Percentiles rank a stretch among this genome's conserved stretches.
phyloP scores from a whole-genome alignment of 495 filamentous ascomycete species.

The Ascodesmis nigricans region DNA sequence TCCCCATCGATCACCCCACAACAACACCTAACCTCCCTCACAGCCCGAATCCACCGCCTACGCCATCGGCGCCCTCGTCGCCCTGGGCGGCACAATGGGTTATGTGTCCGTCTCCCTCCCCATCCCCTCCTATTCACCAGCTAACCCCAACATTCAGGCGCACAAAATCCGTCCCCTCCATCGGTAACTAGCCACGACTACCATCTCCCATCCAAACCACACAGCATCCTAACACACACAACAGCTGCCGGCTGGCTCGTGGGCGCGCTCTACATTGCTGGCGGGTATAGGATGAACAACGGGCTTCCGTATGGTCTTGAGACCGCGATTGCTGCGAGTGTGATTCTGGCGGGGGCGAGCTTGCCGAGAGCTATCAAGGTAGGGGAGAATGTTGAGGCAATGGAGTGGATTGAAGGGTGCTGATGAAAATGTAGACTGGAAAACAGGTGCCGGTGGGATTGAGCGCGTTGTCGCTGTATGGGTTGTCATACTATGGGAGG shows the following conservation, averaged over 20 bases:
- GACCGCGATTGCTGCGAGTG: slow-evolving; percentile 47
- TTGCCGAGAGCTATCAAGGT: slow-evolving; percentile 60
- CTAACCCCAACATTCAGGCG: slow-evolving; percentile 25
- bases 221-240: background rate
- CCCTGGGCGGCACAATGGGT: slow-evolving; percentile 65
- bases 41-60: slow-evolving; percentile 35
- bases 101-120: slow-evolving; percentile 25
- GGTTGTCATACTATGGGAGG: slow-evolving; percentile 18
- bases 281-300: slow-evolving; percentile 44
- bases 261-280: slow-evolving; percentile 46
- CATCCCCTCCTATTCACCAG: background rate
- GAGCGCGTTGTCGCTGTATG: slow-evolving; percentile 17
- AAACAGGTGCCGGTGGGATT: slow-evolving; percentile 20
- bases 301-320: slow-evolving; percentile 51
- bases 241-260: slow-evolving; percentile 53
- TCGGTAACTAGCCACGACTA: slow-evolving; percentile 21
- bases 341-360: slow-evolving; percentile 57
- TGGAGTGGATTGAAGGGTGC: background rate
- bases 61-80: slow-evolving; percentile 60
- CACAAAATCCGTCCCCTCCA: slow-evolving; percentile 66
- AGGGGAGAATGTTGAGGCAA: background rate
- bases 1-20: too few species aligned
- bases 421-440: slow-evolving; percentile 12
- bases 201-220: background rate
- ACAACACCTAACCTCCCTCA: too few species aligned